phyloP scores from a whole-genome alignment of 176 grass and related monocot genomes.

The Pharus latifolius region DNA sequence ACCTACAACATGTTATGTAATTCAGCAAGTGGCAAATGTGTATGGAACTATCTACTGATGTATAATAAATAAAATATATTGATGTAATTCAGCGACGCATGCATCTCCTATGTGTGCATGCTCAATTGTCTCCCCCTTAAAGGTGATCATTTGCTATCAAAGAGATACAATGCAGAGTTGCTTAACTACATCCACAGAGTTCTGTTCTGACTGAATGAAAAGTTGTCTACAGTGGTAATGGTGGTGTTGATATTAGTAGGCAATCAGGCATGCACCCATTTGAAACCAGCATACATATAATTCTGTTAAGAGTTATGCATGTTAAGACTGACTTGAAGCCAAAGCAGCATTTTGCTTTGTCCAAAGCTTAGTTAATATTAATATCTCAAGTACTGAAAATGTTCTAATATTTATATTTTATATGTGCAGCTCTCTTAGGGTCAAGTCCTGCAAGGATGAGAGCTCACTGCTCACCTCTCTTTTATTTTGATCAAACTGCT shows the following conservation, averaged over 20 bases:
- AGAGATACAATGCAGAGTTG: neutral
- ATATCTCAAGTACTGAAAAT: neutral
- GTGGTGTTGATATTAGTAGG: neutral
- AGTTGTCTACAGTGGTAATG: neutral
- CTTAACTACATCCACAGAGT: neutral
- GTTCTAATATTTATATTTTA: conserved; percentile 5
- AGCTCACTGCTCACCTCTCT: neutral
- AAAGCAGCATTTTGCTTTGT: neutral
- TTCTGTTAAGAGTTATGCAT: neutral
- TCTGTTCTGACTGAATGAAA: neutral
- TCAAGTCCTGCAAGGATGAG: neutral
- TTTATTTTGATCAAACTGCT: neutral
- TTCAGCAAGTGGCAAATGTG: neutral
- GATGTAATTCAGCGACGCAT: neutral
- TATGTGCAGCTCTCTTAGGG: conserved; percentile 7
- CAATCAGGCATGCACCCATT: no score
- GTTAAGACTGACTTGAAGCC: neutral
- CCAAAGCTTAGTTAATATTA: neutral
- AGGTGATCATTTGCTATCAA: neutral
- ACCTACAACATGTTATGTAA: neutral
- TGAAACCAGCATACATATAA: neutral
- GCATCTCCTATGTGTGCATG: neutral
- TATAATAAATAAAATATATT: no score
- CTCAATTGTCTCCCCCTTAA: neutral
- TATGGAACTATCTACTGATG: neutral